Evolutionary conservation across 2,329 filamentous ascomycete genomes (phyloP), one percentile per base, ranked within the genome.

Genomic region (Fusarium ramigenum): DNA sequence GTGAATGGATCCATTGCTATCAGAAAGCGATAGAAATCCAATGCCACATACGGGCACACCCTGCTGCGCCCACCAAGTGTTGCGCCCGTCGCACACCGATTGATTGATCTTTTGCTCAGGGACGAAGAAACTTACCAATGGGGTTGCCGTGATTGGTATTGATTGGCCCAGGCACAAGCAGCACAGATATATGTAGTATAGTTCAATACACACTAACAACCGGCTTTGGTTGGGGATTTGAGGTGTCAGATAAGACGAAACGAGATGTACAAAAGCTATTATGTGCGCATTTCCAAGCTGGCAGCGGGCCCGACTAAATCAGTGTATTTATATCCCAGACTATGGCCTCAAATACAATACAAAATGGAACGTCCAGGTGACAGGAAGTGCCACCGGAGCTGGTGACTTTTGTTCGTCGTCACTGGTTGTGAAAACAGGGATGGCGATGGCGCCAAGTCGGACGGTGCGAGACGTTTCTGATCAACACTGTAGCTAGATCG

Each of bases 401-500:
- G 69, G 73, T 74, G 66, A 75, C 76, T 72, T 75, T 68, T 71
- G 67, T 53, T 49, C 62, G 57, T 77, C 76, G 75, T 77, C 76
- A 78, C 75, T 75, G 50, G 49, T 60, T 63, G 60, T 57, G 67
- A 77, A 78, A 78, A 78, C 76, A 78, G 72, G 76, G 76, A 78
- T 78, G 34, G 58, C 37, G 52, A 70, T 72, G 76, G 70, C 74
- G 76, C 76, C 75, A 77, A 75, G 72, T 53, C 37, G 49, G 12
- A 70, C 75, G 10, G 76, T 78, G 73, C 58, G 66, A 68, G 60
- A 54, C 34, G 34, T 60, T n/a, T 54, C 16, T 39, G 65, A 75
- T 75, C 69, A 69, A 58, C 68, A 78, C 76, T 64, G 75, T 78
- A 34, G 36, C 62, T 59, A 59, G 57, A 60, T 63, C 63, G 54